Conservation (phyloP, 1,284 basidiomycete genomes). For the Cutaneotrichosporon dermatis region DNA sequence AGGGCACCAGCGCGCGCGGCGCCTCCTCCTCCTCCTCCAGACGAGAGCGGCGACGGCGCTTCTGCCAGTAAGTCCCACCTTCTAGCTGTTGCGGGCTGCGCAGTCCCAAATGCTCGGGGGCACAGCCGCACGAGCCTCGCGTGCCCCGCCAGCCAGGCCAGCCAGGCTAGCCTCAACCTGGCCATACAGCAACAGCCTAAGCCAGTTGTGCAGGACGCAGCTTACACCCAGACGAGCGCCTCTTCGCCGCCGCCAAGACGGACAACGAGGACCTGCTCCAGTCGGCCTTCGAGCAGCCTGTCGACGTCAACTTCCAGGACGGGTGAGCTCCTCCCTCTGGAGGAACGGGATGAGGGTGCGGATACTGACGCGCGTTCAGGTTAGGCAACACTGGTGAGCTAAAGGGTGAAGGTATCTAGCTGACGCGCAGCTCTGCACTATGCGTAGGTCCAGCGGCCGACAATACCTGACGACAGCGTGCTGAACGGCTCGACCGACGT, state of each 20-base stretch:
- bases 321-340: constrained; percentile 54
- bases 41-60: constrained; percentile 31
- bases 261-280: constrained; percentile 69
- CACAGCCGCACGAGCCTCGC: too few relatives aligned
- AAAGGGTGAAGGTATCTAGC: too few relatives aligned
- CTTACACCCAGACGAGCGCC: constrained; percentile 58
- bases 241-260: constrained; percentile 67
- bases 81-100: too few relatives aligned
- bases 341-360: background rate
- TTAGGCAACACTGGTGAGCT: constrained; percentile 65
- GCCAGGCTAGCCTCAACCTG: too few relatives aligned
- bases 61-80: constrained; percentile 36
- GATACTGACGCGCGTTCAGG: constrained; percentile 46
- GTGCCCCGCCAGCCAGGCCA: too few relatives aligned
- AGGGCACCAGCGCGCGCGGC: constrained; percentile 31
- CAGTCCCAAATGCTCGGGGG: too few relatives aligned
- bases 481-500: constrained; percentile 58
- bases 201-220: too few relatives aligned
- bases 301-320: constrained; percentile 70
- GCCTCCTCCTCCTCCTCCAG: constrained; percentile 31
- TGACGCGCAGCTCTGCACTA: constrained; percentile 63
- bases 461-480: constrained; percentile 24
- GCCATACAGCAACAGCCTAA: too few relatives aligned
- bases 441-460: constrained; percentile 61
- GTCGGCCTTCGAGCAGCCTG: constrained; percentile 58